Conservation (phyloP, 2,329 filamentous ascomycete species). For the Trichoderma sp. region DNA sequence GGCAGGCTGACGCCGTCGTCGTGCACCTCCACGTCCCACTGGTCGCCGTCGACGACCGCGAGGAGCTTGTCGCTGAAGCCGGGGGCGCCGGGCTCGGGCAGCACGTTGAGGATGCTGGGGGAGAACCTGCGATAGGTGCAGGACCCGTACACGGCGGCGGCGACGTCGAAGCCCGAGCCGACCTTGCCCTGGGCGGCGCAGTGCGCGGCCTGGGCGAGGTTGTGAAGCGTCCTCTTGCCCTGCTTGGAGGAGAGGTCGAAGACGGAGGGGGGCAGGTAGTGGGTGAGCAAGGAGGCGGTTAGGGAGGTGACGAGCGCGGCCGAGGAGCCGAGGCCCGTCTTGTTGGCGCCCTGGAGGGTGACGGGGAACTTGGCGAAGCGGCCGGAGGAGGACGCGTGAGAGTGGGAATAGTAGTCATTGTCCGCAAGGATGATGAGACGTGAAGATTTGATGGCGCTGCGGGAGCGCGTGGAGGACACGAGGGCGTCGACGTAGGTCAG, state of each 20-base stretch:
- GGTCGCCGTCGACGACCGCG: slow-evolving; percentile 63
- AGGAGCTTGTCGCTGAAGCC: slow-evolving; percentile 69
- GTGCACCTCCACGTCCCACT: slow-evolving; percentile 79
- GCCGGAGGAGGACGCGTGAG: slow-evolving; percentile 39
- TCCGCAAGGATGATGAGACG: slow-evolving; percentile 88
- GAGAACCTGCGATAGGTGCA: slow-evolving; percentile 93
- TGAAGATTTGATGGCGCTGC: slow-evolving; percentile 62
- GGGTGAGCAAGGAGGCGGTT: slow-evolving; percentile 72
- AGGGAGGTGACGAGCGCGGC: slow-evolving; percentile 91
- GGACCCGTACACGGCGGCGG: slow-evolving; percentile 87
- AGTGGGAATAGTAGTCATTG: slow-evolving; percentile 90
- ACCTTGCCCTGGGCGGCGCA: slow-evolving; percentile 97
- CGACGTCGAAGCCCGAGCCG: slow-evolving; percentile 93
- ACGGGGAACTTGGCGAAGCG: slow-evolving; percentile 80
- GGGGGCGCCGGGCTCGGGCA: slow-evolving; percentile 67
- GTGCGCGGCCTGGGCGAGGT: slow-evolving; percentile 90
- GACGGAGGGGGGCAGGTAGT: slow-evolving; percentile 64
- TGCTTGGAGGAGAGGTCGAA: slow-evolving; percentile 60
- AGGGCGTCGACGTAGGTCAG: slow-evolving; percentile 72
- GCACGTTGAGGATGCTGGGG: slow-evolving; percentile 66
- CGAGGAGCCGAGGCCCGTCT: slow-evolving; percentile 93
- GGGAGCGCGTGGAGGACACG: slow-evolving; percentile 42
- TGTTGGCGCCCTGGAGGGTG: slow-evolving; percentile 77
- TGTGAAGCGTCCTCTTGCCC: slow-evolving; percentile 72
- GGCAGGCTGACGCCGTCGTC: slow-evolving; percentile 74